A percentile compares a stretch with the other conserved stretches of the same genome.
These are phyloP conservation scores for Pythium diclinum DNA, from an alignment of 352 stramenopile genomes.

Conservation along the genomic window DNA sequence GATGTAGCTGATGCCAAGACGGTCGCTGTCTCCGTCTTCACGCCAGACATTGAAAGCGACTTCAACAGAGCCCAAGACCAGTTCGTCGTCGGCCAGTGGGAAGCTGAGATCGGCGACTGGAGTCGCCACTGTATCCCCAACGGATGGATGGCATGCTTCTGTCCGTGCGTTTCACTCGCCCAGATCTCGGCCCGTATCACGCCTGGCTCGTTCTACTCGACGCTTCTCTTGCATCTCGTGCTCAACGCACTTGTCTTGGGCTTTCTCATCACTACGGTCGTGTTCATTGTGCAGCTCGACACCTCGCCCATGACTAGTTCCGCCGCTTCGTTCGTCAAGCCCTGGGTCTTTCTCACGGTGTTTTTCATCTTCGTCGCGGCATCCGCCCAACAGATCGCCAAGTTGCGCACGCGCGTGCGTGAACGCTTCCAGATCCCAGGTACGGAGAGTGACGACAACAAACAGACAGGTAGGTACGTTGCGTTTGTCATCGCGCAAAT, in stretches of 20 bases:
- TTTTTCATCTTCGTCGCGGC: constrained; percentile 3
- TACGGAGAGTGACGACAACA: constrained; percentile 12
- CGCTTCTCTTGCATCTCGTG: constrained; percentile 21
- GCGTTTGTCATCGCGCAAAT: constrained; percentile 44
- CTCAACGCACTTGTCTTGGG: constrained; percentile 21
- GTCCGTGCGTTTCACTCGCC: constrained; percentile 33
- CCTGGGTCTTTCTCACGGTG: background rate
- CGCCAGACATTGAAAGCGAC: too few relatives aligned
- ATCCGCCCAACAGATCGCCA: background rate
- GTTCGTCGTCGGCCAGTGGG: background rate
- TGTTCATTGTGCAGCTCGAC: constrained; percentile 1
- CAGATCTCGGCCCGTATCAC: constrained; percentile 45
- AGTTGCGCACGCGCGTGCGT: constrained; percentile 16
- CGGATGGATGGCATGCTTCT: background rate
- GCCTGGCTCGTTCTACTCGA: constrained; percentile 29
- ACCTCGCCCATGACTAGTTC: too few relatives aligned
- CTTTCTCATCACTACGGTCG: background rate
- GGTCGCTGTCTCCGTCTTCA: too few relatives aligned
- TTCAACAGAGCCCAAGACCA: background rate
- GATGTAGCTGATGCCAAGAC: too few relatives aligned
- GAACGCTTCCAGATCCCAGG: constrained; percentile 18
- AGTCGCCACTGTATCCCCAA: background rate
- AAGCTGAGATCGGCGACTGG: background rate
- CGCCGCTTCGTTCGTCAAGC: too few relatives aligned
- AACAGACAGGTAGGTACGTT: constrained; percentile 19